Base-by-base conservation (phyloP, 2,329 filamentous ascomycete genomes). In the Pseudogymnoascus sp. region DNA sequence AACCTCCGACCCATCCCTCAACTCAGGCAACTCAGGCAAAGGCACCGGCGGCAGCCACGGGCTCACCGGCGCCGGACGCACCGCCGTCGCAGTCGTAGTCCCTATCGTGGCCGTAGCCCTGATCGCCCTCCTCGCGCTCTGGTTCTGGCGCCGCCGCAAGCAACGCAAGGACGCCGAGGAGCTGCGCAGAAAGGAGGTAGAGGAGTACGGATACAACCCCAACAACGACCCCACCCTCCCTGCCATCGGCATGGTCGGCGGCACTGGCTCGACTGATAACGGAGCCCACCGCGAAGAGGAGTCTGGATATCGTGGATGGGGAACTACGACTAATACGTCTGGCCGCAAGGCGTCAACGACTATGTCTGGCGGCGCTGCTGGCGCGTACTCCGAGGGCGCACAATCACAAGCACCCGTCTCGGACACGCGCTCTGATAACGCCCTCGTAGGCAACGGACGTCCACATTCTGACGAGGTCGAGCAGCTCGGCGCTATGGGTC, bases 141-240 rank as follows among this genome's bases (percentile, higher is more conserved):
- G 90, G 75, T 85, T 93, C 72, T 99, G 92, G 91, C 86, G 90
- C 73, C 92, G 86, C 78, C 88, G 92, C 66, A 96, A 95, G 78
- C 87, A 90, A 70, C 86, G 87, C 67, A 94, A 91, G 79, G 85
- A 86, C 66, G 89, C 88, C 12, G 91, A 94, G 72, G 94, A 97
- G 73, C 86, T 92, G 70, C 85, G 94, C 60, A 85, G 92, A 67
- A 97, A 97, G 78, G 94, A 99, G 76, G 92, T 97, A 10, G 93
- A 97, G 74, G 94, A 97, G 73, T 97, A 97, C 74, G 88, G 90
- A 33, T 97, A 92, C 80, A 97, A 97, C 75, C 94, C 94, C n/a
- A 97, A 97, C 76, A 88, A 92, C 65, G 92, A 97, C 73, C 91
- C 92, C 0, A 91, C 89, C 0, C 80, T 96, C 11, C 85, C 85